These are phyloP conservation scores for Drechslerella dactyloides DNA, from an alignment of 2,329 filamentous ascomycete species.

Conservation along the genomic window DNA sequence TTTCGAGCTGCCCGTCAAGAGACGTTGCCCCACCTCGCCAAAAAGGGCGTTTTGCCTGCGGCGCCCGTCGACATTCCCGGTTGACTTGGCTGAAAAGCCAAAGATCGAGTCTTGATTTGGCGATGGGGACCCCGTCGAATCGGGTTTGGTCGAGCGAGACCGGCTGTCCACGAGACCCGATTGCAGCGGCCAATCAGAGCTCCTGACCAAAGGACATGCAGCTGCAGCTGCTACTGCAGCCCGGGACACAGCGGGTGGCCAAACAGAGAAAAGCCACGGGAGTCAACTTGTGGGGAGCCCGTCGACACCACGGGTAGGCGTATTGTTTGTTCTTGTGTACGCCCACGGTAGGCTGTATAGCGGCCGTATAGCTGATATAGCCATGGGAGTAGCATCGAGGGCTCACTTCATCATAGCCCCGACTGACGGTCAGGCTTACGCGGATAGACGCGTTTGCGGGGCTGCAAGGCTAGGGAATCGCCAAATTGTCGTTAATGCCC, in stretches of 20 bases:
- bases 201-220: background rate
- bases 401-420: background rate
- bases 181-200: constrained; percentile 16
- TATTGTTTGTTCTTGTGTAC: background rate
- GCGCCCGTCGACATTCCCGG: constrained; percentile 18
- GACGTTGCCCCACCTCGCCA: constrained; percentile 13
- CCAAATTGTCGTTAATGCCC: constrained; percentile 20
- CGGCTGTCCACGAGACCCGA: constrained; percentile 31
- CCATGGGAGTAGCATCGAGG: background rate
- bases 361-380: too few relatives aligned
- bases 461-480: constrained; percentile 12
- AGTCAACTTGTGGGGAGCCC: background rate
- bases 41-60: constrained; percentile 2
- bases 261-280: constrained; percentile 3
- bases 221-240: background rate
- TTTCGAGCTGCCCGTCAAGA: constrained; percentile 39
- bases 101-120: constrained; percentile 26
- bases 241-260: background rate
- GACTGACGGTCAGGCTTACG: background rate
- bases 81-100: constrained; percentile 22
- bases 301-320: background rate
- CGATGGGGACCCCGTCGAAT: constrained; percentile 16
- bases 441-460: constrained; percentile 28
- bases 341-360: background rate
- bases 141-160: constrained; percentile 18